These are phyloP conservation scores for Ceratocystis papillata DNA, from an alignment of 2,329 filamentous ascomycete species.

Conservation along the genomic window DNA sequence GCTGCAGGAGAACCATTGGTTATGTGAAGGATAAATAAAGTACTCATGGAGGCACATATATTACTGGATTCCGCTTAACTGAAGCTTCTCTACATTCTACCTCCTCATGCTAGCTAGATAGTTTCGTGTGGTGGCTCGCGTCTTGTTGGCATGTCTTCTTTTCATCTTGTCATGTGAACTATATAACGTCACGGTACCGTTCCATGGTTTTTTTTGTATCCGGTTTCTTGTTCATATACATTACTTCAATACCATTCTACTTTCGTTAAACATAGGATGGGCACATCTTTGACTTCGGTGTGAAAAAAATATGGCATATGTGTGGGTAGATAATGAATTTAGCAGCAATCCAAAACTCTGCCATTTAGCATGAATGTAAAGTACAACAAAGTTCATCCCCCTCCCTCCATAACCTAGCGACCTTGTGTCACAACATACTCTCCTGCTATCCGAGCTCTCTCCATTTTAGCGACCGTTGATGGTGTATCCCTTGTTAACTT, in stretches of 20 bases:
- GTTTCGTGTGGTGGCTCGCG: background rate
- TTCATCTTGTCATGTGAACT: background rate
- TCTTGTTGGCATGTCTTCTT: background rate
- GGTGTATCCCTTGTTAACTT: conserved; percentile 51
- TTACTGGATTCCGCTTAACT: background rate
- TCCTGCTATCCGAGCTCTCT: conserved; percentile 50
- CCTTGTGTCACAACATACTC: conserved; percentile 43
- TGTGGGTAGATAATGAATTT: background rate
- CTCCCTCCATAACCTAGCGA: conserved; percentile 16
- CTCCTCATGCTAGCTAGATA: background rate
- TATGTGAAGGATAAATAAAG: conserved; percentile 24
- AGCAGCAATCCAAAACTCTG: background rate
- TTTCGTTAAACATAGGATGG: background rate
- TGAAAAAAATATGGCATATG: background rate
- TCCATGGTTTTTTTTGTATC: background rate
- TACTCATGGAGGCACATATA: conserved; percentile 23
- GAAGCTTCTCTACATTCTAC: background rate
- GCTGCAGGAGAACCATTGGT: conserved; percentile 17
- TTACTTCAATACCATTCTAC: conserved; percentile 3
- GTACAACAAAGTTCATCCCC: background rate
- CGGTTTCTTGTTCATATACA: background rate
- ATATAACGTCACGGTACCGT: background rate
- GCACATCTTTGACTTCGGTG: background rate
- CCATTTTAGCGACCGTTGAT: conserved; percentile 52
- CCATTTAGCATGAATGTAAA: background rate